phyloP scores from a whole-genome alignment of 352 stramenopile genomes.

The Hyaloperonospora brassicae region DNA sequence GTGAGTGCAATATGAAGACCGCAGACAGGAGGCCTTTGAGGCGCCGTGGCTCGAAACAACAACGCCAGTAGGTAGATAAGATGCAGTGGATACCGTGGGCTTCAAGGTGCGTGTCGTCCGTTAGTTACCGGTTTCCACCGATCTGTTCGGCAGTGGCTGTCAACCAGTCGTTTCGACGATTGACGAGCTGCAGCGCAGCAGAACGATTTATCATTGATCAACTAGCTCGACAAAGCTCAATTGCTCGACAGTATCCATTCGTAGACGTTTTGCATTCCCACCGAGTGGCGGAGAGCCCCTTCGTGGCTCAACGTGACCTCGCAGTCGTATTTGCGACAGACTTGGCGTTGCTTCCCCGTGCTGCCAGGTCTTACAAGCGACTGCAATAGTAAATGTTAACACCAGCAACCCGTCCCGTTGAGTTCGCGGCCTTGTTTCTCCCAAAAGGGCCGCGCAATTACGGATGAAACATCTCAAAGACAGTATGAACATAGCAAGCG shows the following conservation, averaged over 20 bases:
- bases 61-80: no score
- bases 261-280: neutral
- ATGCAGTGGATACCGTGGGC: no score
- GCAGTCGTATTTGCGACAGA: conserved; percentile 86
- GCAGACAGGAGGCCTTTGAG: neutral
- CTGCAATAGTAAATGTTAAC: conserved; percentile 82
- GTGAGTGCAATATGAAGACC: conserved; percentile 11
- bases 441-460: conserved; percentile 70
- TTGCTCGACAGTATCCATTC: neutral
- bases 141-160: neutral
- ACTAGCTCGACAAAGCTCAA: neutral
- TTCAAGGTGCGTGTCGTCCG: neutral
- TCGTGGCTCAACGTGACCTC: conserved; percentile 11
- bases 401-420: conserved; percentile 76
- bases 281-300: neutral
- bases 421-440: conserved; percentile 69
- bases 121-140: conserved; percentile 5
- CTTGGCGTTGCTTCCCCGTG: conserved; percentile 44
- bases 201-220: neutral
- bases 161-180: conserved; percentile 16
- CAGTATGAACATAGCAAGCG: neutral
- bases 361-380: conserved; percentile 79
- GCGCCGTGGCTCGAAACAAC: neutral
- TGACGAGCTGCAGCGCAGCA: neutral
- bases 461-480: conserved; percentile 53